phyloP scores from a whole-genome alignment of 78 protist species.

The Tieghemostelium lacteum region DNA sequence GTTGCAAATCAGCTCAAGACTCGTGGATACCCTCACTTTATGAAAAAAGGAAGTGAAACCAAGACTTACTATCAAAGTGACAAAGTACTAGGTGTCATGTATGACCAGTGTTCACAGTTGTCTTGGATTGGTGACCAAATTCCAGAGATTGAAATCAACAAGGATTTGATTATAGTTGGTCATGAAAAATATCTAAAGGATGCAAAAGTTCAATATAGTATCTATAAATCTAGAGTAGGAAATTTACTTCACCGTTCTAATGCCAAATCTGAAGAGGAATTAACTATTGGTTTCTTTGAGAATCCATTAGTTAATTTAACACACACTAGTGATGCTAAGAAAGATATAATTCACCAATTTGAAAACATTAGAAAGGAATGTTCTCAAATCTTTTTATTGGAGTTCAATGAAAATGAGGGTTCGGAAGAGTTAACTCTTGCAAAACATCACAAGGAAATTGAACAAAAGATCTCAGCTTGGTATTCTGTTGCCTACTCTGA shows the following conservation, averaged over 20 bases:
- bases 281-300: not conserved
- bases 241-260: not conserved
- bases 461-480: constrained; percentile 61
- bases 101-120: not conserved
- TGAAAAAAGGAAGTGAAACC: not conserved
- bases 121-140: not conserved
- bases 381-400: not conserved
- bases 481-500: constrained; percentile 19
- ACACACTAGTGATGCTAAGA: not conserved
- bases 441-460: not conserved
- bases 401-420: not conserved
- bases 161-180: not conserved
- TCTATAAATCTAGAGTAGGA: not conserved
- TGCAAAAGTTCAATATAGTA: not conserved
- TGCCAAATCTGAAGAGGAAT: not conserved
- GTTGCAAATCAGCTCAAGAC: not conserved
- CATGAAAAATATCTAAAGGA: not conserved
- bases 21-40: constrained; percentile 39
- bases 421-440: not conserved
- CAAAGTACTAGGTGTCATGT: not conserved
- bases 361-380: not conserved
- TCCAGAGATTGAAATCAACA: not conserved
- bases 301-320: too few species aligned
- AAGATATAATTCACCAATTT: too few species aligned
- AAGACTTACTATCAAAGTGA: not conserved